Conservation (phyloP, 257 asterid species). For the Fraxinus excelsior region DNA sequence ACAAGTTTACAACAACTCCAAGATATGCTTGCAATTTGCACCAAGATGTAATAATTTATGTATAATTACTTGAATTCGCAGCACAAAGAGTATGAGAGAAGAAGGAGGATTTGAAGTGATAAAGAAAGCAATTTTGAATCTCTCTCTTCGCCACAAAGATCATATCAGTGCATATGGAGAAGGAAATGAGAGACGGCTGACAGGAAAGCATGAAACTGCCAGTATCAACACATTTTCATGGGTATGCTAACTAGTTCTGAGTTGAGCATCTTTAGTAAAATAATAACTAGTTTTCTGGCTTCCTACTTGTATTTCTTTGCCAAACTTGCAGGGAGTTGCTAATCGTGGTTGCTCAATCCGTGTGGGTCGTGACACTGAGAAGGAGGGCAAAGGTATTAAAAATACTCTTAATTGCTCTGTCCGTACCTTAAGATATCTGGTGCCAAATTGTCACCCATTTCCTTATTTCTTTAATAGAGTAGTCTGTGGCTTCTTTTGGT, state of each 20-base stretch:
- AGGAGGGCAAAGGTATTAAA: conserved; percentile 73
- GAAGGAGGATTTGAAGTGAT: conserved; percentile 94
- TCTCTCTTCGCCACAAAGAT: conserved; percentile 88
- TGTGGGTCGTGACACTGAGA: conserved; percentile 99
- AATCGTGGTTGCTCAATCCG: conserved; percentile 98
- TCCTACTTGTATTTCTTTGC: neutral
- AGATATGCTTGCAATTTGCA: neutral
- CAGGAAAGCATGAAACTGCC: conserved; percentile 98
- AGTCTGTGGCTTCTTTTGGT: neutral
- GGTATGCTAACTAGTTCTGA: conserved; percentile 47
- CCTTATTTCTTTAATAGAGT: neutral
- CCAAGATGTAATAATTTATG: conserved; percentile 11
- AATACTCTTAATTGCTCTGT: neutral
- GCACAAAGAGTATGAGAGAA: conserved; percentile 95
- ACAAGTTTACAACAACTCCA: neutral
- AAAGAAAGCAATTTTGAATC: conserved; percentile 90
- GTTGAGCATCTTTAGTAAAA: neutral
- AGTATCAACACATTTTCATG: conserved; percentile 81
- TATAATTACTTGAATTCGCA: conserved; percentile 34
- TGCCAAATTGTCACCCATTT: neutral
- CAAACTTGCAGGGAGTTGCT: conserved; percentile 83
- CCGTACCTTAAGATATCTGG: neutral
- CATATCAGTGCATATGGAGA: conserved; percentile 99
- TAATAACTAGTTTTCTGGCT: neutral
- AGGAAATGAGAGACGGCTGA: conserved; percentile 95